Base-by-base conservation (phyloP, 2,329 filamentous ascomycete genomes). In the Pseudocercospora musae region DNA sequence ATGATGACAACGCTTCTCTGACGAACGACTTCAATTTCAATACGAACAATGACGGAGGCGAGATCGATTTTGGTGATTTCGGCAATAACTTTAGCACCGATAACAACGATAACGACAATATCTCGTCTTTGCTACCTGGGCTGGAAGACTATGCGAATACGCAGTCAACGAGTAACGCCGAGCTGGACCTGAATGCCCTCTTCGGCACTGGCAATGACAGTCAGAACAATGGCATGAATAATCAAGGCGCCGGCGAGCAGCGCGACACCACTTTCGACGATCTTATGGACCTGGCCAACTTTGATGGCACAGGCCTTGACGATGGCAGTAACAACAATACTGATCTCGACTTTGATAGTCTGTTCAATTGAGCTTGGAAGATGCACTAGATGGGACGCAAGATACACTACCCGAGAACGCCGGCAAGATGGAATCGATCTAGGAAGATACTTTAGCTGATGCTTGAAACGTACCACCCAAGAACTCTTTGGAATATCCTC, bases 71-170 rank as follows among this genome's bases (percentile, higher is more conserved):
- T 60, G 68, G 68, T 55, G 69, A 73, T 23, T 73, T 73, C 59
- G 67, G 55, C 49, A 63, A 60, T 44, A 58, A 48, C 46, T 66
- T 66, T 50, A 68, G 68, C 44, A 65, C 61, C 25, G 58, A 59
- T 29, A 69, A 67, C 25, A 69, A 67, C 44, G 68, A 72, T 49
- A 71, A 73, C 55, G 66, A 71, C 63, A 68, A 69, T 63, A 73
- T 78, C 27, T 72, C 71, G 9, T 73, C 76, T 1, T 71, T 80
- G 7, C 68, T 78, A 6, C 72, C 79, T 40, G 74, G 79, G 59
- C 68, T 80, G 57, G 72, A 80, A 63, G 73, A 77, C 68, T 78
- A 77, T 67, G 74, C 78, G 18, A 78, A 77, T 42, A 70, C 66
- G 18, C 60, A 67, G 37, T 40, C 52, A 15, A 61, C 62, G 6